Base-by-base conservation (phyloP, 2,329 filamentous ascomycete species). In the Dactylellina leptospora region DNA sequence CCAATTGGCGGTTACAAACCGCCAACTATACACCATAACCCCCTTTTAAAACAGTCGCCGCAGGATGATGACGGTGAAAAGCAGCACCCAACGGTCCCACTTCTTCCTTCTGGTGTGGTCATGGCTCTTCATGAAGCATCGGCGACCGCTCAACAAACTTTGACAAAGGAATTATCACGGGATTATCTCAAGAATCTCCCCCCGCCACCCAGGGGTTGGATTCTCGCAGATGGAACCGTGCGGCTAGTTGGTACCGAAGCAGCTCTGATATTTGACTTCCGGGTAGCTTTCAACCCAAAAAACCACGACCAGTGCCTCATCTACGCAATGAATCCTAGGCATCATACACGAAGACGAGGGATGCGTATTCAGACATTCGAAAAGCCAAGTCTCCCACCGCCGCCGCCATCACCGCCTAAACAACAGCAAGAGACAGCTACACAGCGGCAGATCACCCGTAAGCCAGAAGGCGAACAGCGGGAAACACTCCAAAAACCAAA, bases 41-140 rank as follows among this genome's bases (percentile, higher is more conserved):
- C 61, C 2, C 30, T 33, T 20, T 8, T 11, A 6, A 68, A 62
- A 27, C 28, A 16, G 25, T 28, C 44, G 9, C 30, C 45, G 11
- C 50, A 58, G 30, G 11, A 36, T 13, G 25, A 51, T 13, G 16
- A 40, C 9, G 51, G 38, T 16, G 54, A 73, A 8, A 53, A 64
- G 23, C 33, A 48, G 9, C 25, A 25, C 8, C 20, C 51, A 13
- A 47, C 59, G 8, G 59, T 61, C 9, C 69, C 62, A n/a, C 62
- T 66, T 22, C 69, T 73, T 3, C 60, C 62, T 11, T 72, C 68
- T 10, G 47, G 59, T 16, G 54, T 63, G 11, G 61, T 72, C 13
- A 72, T 72, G 54, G 68, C 68, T 22, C 48, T 72, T 16, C 59
- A 72, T 47, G 68, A 72, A 27, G 68, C 68, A 13, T 51, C 59